Base-by-base conservation (phyloP, 306 rosid genomes). In the Lathyrus sativus region DNA sequence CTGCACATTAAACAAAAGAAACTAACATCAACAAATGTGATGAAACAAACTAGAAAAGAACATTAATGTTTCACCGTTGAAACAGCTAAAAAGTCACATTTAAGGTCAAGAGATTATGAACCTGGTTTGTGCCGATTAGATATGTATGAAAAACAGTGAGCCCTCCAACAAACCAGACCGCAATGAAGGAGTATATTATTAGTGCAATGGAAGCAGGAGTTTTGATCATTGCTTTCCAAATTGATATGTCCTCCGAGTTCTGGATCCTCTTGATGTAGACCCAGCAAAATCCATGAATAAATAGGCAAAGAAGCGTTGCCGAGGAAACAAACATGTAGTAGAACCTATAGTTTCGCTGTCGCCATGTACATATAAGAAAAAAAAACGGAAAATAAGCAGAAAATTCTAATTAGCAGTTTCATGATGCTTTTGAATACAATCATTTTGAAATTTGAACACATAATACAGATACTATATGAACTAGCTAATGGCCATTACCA, bases 101-200 rank as follows among this genome's bases (percentile, higher is more conserved):
- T 48, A 42, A 45, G 19, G 44, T 61, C 38, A 44, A 55, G 19
- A 53, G 64, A 73, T 28, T 37, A 46, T 26, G 31, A 50, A 88
- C 95, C 91, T 88, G 88, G 80, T 86, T 88, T 62, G 84, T 86
- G 76, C 91, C 73, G 74, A 86, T 86, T 85, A 88, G 91, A 76
- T 88, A 88, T 3, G 88, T 76, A 55, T 88, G 95, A 79, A 86
- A 82, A 67, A 70, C 43, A 33, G 85, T 76, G 71, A 88, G 89
- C 41, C 91, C 91, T 18, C 95, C 91, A 17, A 88, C 95, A 60
- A 88, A 86, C 95, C 95, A 88, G 58, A 81, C 74, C n/a, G 84
- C 64, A 33, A 82, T 1, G 76, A 84, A 86, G 50, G 76, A 56
- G 82, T 82, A 88, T 65, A 84, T 45, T 72, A 88, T 74, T 43